Conservation (phyloP, 1,284 basidiomycete species). For the Cutaneotrichosporon sp. region DNA sequence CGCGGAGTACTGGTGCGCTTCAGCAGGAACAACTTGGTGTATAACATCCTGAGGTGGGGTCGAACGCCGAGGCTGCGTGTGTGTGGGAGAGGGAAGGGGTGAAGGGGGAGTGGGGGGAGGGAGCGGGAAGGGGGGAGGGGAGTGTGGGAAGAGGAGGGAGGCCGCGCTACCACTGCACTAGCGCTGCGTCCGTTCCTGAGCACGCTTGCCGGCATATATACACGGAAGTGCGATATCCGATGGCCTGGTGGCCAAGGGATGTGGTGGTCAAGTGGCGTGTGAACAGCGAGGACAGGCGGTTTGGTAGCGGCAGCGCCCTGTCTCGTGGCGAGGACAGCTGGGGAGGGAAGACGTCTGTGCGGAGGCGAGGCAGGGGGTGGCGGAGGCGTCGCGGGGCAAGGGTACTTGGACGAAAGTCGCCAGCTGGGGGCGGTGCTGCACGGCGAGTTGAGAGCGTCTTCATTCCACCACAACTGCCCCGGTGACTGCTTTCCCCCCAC, state of each 20-base stretch:
- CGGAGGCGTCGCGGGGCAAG: background rate
- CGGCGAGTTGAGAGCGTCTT: background rate
- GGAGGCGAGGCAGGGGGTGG: background rate
- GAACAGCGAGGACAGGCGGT: background rate
- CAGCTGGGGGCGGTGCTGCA: background rate
- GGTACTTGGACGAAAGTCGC: background rate
- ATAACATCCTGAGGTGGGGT: background rate
- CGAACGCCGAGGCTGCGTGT: background rate
- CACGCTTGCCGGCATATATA: background rate
- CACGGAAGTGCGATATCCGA: background rate
- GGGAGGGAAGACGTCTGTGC: too few relatives aligned
- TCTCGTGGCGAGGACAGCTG: too few relatives aligned
- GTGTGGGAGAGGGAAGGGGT: background rate
- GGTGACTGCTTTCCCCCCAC: background rate
- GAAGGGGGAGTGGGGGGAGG: background rate
- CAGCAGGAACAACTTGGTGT: constrained; percentile 13
- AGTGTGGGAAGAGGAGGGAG: background rate
- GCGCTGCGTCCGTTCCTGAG: background rate
- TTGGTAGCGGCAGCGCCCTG: too few relatives aligned
- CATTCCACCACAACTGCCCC: background rate
- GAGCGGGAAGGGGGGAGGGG: background rate
- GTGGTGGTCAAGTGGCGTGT: background rate
- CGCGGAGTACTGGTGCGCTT: constrained; percentile 12
- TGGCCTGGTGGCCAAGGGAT: background rate
- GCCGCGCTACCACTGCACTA: background rate